Conservation (phyloP, 768 basidiomycete genomes). For the Mycena maculata region DNA sequence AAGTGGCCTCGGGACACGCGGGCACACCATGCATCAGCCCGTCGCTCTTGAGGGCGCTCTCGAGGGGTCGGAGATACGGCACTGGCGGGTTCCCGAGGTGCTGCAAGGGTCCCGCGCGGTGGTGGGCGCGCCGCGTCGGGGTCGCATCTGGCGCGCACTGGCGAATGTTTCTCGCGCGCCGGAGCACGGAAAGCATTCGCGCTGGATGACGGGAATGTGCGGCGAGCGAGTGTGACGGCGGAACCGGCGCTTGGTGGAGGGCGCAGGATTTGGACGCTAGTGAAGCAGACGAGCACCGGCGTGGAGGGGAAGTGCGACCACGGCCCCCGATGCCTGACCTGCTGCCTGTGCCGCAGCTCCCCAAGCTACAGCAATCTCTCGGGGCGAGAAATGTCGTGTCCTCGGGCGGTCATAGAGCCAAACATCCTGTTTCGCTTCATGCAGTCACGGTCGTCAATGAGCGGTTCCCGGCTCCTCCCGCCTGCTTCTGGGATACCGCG, state of each 20-base stretch:
- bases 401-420: constrained; percentile 31
- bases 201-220: too few relatives aligned
- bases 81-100: too few relatives aligned
- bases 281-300: constrained; percentile 77
- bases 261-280: constrained; percentile 71
- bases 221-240: too few relatives aligned
- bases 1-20: too few relatives aligned
- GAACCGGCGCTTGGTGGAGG: constrained; percentile 44
- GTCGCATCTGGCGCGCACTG: too few relatives aligned
- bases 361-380: constrained; percentile 46
- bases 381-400: constrained; percentile 29
- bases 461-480: constrained; percentile 20
- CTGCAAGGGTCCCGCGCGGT: too few relatives aligned
- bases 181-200: too few relatives aligned
- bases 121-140: too few relatives aligned
- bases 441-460: constrained; percentile 40
- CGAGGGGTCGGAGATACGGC: too few relatives aligned
- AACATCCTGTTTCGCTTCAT: constrained; percentile 36
- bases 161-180: too few relatives aligned
- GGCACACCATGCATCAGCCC: too few relatives aligned
- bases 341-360: constrained; percentile 47
- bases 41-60: too few relatives aligned
- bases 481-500: constrained; percentile 29
- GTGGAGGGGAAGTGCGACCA: constrained; percentile 66
- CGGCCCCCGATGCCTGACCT: constrained; percentile 12